phyloP scores from a whole-genome alignment of 2,329 filamentous ascomycete genomes.

The Ambrosiella xylebori region DNA sequence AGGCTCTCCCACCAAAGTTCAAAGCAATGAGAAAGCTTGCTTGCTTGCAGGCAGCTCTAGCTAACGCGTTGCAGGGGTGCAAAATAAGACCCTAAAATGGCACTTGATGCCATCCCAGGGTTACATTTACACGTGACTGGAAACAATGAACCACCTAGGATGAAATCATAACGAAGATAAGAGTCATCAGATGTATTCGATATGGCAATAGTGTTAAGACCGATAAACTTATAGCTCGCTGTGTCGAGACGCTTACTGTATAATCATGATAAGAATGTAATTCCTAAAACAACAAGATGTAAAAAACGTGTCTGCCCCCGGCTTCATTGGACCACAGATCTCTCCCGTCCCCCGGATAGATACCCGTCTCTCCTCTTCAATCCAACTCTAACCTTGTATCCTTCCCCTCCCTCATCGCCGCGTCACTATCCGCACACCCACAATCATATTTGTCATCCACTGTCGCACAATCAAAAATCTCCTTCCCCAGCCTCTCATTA shows the following conservation, averaged over 20 bases:
- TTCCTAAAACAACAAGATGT: too few relatives aligned
- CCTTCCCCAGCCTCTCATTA: slow-evolving; percentile 45
- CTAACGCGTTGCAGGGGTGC: slow-evolving; percentile 11
- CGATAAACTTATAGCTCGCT: too few relatives aligned
- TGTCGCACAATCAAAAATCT: slow-evolving; percentile 45
- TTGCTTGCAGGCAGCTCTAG: slow-evolving; percentile 11
- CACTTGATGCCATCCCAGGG: background rate
- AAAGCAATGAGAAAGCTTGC: slow-evolving; percentile 1
- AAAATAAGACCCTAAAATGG: background rate
- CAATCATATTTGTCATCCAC: slow-evolving; percentile 58
- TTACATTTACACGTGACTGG: background rate
- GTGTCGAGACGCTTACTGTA: too few relatives aligned
- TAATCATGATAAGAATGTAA: too few relatives aligned
- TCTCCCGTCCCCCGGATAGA: background rate
- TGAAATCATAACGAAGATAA: too few relatives aligned
- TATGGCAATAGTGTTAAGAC: too few relatives aligned
- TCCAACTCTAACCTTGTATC: slow-evolving; percentile 18
- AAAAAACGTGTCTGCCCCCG: too few relatives aligned
- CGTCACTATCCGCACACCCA: slow-evolving; percentile 48
- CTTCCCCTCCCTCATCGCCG: slow-evolving; percentile 23
- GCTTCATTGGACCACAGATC: background rate
- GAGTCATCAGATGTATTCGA: too few relatives aligned
- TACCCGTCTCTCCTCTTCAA: background rate
- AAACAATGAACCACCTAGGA: background rate
- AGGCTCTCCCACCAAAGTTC: background rate